A percentile compares a stretch with the other conserved stretches of the same genome.
phyloP scores from a whole-genome alignment of 176 grass and related monocot species.

The Cenchrus americanus region DNA sequence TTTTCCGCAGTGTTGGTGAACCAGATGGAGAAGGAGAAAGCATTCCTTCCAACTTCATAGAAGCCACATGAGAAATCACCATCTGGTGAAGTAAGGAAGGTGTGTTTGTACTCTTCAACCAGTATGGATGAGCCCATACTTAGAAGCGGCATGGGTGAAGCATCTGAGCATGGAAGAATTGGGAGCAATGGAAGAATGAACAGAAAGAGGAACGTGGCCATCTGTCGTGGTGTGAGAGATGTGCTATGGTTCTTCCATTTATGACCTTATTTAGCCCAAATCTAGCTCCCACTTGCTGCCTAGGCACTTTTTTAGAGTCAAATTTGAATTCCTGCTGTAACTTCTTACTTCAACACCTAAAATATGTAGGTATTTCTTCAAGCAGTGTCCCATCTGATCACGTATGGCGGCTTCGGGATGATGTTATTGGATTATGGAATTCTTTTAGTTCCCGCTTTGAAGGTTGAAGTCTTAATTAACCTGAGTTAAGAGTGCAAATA shows the following conservation, averaged over 20 bases:
- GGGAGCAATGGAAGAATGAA: slow-evolving; percentile 34
- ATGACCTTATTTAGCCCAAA: not conserved
- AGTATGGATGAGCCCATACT: slow-evolving; percentile 33
- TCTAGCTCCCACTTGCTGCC: slow-evolving; percentile 4
- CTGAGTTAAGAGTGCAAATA: not conserved
- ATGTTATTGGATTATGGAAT: not conserved
- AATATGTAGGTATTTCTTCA: slow-evolving; percentile 7
- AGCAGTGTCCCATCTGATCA: not conserved
- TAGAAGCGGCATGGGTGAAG: slow-evolving; percentile 13
- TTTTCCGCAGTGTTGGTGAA: slow-evolving; percentile 46
- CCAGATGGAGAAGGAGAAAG: slow-evolving; percentile 76
- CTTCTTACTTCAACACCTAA: slow-evolving; percentile 9
- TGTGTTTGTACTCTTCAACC: slow-evolving; percentile 45
- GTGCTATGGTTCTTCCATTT: slow-evolving; percentile 13
- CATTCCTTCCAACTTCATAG: slow-evolving; percentile 56
- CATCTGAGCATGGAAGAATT: slow-evolving; percentile 32
- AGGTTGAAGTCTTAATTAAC: not conserved
- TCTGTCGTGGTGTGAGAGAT: slow-evolving; percentile 28
- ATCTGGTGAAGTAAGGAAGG: slow-evolving; percentile 51
- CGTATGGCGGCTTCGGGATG: slow-evolving; percentile 9
- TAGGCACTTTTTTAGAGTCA: not conserved
- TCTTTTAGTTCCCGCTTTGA: slow-evolving; percentile 14
- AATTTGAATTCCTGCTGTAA: not conserved
- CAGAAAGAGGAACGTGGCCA: slow-evolving; percentile 34
- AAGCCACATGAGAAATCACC: slow-evolving; percentile 67